Base-by-base conservation (phyloP, 2,329 filamentous ascomycete species). In the Coniochaeta sp. region DNA sequence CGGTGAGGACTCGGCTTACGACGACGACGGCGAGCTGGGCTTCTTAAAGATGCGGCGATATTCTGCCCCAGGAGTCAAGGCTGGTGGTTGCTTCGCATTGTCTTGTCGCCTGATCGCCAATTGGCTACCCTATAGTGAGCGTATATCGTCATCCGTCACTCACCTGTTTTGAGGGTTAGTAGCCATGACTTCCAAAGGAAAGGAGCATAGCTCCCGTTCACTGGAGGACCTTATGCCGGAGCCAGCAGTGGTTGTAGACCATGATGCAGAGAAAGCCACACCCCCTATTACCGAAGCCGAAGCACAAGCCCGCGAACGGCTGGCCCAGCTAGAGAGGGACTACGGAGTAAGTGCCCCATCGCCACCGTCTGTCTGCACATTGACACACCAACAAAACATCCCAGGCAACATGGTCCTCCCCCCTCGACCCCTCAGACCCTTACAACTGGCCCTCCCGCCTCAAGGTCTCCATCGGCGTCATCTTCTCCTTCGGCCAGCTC, bases 401-500 rank as follows among this genome's bases (percentile, higher is more conserved):
- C 13, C 22, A 58, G 56, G 49, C 38, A 9, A 56, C 53, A 18
- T 57, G 55, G 56, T 42, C 54, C 12, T 35, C 53, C 20, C 49
- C 51, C 3, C 33, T 50, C n/a, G 53, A 58, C 16, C 55, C 55
- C 14, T n/a, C 48, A 12, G 35, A 58, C 30, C 56, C 56, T 3
- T 57, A 57, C 48, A 58, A 56, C 48, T 58, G 56, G 56, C 24
- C 46, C 6, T 14, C 49, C 5, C 51, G 28, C 32, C 55, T 53
- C 47, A 58, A 58, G 18, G 22, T 57, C 38, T 30, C 52, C 2
- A 63, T 64, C 32, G 63, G 57, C 5, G 31, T 70, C 18, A 53
- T 70, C 24, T 60, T 62, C 35, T 69, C 68, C 0, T 55, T 63
- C 3, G 61, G 65, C 8, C 60, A 67, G 18, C 62, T 71, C 4